Percentiles rank a stretch among this genome's conserved stretches.
phyloP scores from a whole-genome alignment of 2,329 filamentous ascomycete genomes.

The Beauveria scarabaeidicola region DNA sequence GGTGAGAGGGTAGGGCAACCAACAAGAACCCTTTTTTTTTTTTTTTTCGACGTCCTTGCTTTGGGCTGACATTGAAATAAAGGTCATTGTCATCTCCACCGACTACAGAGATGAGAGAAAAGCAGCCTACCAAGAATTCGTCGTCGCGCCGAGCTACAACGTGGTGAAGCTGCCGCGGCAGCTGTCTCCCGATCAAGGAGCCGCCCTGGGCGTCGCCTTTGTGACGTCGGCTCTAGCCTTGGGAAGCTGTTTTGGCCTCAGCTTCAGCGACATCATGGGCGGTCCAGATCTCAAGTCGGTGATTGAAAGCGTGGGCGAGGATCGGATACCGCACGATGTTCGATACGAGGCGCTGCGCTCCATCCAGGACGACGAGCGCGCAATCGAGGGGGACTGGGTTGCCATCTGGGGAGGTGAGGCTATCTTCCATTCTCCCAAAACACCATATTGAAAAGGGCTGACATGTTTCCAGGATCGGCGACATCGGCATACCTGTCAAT shows the following conservation, averaged over 20 bases:
- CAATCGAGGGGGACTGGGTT: conserved; percentile 57
- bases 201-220: conserved; percentile 62
- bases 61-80: conserved; percentile 20
- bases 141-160: conserved; percentile 56
- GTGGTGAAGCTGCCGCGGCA: conserved; percentile 50
- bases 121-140: conserved; percentile 63
- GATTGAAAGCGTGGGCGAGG: conserved; percentile 36
- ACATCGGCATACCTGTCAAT: conserved; percentile 59
- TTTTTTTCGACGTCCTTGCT: too few species aligned
- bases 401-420: conserved; percentile 62
- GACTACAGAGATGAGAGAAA: conserved; percentile 67
- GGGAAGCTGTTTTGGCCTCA: conserved; percentile 60
- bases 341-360: conserved; percentile 52
- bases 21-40: neutral
- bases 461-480: conserved; percentile 46
- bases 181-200: conserved; percentile 45
- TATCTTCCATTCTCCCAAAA: neutral
- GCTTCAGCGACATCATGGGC: conserved; percentile 43
- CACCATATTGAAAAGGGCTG: too few species aligned
- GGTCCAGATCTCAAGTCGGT: conserved; percentile 53
- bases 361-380: conserved; percentile 43
- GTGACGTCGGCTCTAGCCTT: conserved; percentile 60
- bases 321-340: conserved; percentile 52
- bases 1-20: conserved; percentile 47
- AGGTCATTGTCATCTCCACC: conserved; percentile 58